Evolutionary conservation across 306 rosid genomes (phyloP).

Genomic region (Cucumis cinereus): DNA sequence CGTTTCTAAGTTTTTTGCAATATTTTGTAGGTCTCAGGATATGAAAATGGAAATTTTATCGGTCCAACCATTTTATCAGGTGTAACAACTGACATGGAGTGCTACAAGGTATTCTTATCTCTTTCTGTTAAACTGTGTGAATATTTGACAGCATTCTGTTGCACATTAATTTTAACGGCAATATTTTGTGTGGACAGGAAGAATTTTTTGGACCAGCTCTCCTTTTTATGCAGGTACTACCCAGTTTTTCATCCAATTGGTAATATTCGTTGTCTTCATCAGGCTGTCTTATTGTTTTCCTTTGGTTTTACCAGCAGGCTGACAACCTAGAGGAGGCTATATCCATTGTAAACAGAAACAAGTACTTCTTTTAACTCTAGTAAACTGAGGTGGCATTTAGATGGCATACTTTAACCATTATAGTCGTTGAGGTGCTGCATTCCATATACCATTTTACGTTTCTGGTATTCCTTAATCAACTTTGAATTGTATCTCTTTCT

Average conservation of each 20-base stretch:
- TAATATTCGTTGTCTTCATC: slow-evolving; percentile 2
- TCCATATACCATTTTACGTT: neutral
- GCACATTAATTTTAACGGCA: slow-evolving; percentile 20
- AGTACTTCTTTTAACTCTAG: slow-evolving; percentile 21
- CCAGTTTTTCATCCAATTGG: neutral
- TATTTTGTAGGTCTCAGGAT: slow-evolving; percentile 43
- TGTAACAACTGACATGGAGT: slow-evolving; percentile 51
- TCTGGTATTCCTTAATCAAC: neutral
- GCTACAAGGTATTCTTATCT: slow-evolving; percentile 34
- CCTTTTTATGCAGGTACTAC: slow-evolving; percentile 54
- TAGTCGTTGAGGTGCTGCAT: slow-evolving; percentile 5
- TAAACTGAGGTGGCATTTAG: neutral
- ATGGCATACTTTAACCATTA: slow-evolving; percentile 2
- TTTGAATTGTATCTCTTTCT: neutral
- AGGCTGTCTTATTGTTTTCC: slow-evolving; percentile 3
- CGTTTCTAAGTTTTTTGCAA: neutral
- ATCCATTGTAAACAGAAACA: slow-evolving; percentile 47
- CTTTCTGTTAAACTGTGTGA: neutral
- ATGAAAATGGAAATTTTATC: slow-evolving; percentile 54
- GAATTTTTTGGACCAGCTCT: slow-evolving; percentile 64
- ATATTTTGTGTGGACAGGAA: slow-evolving; percentile 39
- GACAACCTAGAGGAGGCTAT: slow-evolving; percentile 55
- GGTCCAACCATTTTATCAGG: slow-evolving; percentile 57
- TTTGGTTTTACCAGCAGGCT: slow-evolving; percentile 34
- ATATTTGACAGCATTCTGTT: slow-evolving; percentile 12